Evolutionary conservation across 2,329 filamentous ascomycete species (phyloP).

Genomic region (Talaromyces marneffei): DNA sequence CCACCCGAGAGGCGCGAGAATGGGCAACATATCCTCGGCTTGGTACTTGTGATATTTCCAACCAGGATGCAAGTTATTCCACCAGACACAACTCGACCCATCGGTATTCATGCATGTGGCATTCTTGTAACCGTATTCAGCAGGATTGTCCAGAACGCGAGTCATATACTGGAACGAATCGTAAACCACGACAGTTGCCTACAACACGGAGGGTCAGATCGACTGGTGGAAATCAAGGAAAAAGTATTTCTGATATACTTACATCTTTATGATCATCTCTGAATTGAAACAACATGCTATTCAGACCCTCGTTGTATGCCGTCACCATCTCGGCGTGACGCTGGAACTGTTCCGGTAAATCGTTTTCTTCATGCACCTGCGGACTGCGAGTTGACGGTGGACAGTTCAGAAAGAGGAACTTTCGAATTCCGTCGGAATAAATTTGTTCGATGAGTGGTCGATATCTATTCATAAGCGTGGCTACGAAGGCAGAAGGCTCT

Average conservation of each 20-base stretch:
- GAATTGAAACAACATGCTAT: slow-evolving; percentile 4
- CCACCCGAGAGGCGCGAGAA: slow-evolving; percentile 11
- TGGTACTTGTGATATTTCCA: slow-evolving; percentile 12
- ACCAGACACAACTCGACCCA: slow-evolving; percentile 16
- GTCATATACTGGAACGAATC: slow-evolving; percentile 15
- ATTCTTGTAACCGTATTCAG: slow-evolving; percentile 13
- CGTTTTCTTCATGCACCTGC: slow-evolving; percentile 14
- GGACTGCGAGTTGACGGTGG: slow-evolving; percentile 14
- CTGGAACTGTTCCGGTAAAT: slow-evolving; percentile 12
- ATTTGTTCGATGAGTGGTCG: slow-evolving; percentile 8
- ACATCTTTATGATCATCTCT: slow-evolving; percentile 10
- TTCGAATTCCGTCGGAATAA: slow-evolving; percentile 9
- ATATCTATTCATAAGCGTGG: slow-evolving; percentile 10
- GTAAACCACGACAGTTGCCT: slow-evolving; percentile 13
- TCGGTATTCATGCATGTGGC: slow-evolving; percentile 12
- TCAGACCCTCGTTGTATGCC: background rate
- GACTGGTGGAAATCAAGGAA: background rate
- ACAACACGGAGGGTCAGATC: background rate
- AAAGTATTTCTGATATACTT: background rate
- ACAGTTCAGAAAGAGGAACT: slow-evolving; percentile 13
- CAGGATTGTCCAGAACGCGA: slow-evolving; percentile 13
- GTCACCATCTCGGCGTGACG: slow-evolving; percentile 11
- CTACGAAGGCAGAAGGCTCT: slow-evolving; percentile 9
- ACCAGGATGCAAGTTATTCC: slow-evolving; percentile 16
- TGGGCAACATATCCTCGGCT: slow-evolving; percentile 12